Percentiles rank a stretch among this genome's conserved stretches.
These are phyloP conservation scores for Colletotrichum melonis DNA, from an alignment of 2,329 filamentous ascomycete genomes.

Conservation along the genomic window DNA sequence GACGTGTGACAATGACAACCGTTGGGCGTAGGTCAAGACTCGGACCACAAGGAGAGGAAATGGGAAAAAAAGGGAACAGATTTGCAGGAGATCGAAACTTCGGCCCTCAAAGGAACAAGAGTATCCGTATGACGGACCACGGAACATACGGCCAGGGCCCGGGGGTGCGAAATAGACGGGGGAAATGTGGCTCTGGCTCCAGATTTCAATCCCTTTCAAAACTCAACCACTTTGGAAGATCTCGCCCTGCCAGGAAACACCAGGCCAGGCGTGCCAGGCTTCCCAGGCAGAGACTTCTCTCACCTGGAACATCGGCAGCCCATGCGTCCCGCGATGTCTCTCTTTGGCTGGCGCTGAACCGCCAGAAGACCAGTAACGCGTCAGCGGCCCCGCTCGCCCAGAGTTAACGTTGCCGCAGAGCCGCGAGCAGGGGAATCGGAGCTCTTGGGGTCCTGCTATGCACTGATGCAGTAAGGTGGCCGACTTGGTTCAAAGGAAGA, in stretches of 20 bases:
- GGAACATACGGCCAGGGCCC: not conserved
- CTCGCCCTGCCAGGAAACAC: not conserved
- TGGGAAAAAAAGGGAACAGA: not conserved
- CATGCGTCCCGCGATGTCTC: constrained; percentile 15
- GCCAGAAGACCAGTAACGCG: constrained; percentile 14
- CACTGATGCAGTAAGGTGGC: not conserved
- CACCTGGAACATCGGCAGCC: constrained; percentile 26
- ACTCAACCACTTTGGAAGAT: not conserved
- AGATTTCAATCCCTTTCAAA: not conserved
- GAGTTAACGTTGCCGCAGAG: constrained; percentile 33
- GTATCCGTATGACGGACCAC: not conserved
- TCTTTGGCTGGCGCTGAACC: not conserved
- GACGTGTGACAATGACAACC: not conserved
- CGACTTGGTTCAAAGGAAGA: not conserved
- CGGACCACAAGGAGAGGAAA: not conserved
- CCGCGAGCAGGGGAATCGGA: constrained; percentile 23
- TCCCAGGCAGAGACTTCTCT: too few species aligned
- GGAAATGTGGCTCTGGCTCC: not conserved
- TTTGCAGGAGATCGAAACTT: constrained; percentile 7
- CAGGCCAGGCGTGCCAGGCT: too few species aligned
- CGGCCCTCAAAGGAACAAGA: not conserved
- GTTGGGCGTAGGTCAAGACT: not conserved
- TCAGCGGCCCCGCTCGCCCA: constrained; percentile 30
- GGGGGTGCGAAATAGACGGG: not conserved
- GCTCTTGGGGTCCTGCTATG: not conserved